Evolutionary conservation across 2,329 filamentous ascomycete species (phyloP).

Genomic region (Xylaria sp.): DNA sequence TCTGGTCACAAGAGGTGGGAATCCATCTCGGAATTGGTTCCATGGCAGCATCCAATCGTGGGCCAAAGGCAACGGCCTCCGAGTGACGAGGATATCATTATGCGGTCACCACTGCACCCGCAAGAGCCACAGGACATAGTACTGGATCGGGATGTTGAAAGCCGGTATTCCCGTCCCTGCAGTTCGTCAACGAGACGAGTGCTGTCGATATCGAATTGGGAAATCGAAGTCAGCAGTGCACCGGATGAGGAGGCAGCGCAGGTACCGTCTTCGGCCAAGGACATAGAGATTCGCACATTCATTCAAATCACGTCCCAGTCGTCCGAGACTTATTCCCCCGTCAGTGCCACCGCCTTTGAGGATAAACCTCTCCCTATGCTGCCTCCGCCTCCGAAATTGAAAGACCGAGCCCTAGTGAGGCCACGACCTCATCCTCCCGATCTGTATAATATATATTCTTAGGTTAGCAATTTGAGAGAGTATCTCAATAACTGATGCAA

Average conservation of each 20-base stretch:
- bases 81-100: conserved; percentile 9
- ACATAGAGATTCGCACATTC: conserved; percentile 15
- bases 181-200: conserved; percentile 9
- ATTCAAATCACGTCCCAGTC: conserved; percentile 16
- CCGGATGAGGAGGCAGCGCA: background rate
- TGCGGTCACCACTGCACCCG: conserved; percentile 13
- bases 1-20: conserved; percentile 5
- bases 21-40: conserved; percentile 8
- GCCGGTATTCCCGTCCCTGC: background rate
- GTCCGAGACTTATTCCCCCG: conserved; percentile 1
- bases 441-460: conserved; percentile 10
- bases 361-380: conserved; percentile 15
- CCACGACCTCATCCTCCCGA: conserved; percentile 15
- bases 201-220: conserved; percentile 14
- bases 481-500: background rate
- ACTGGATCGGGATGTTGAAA: background rate
- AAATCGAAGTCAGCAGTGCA: conserved; percentile 3
- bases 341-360: conserved; percentile 2
- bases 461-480: background rate
- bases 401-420: conserved; percentile 12
- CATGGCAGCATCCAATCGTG: conserved; percentile 17
- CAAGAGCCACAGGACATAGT: background rate
- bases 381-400: conserved; percentile 4
- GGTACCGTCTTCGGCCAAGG: conserved; percentile 4
- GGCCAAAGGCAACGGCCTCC: background rate